Evolutionary conservation across 345 rosid genomes (phyloP).

Genomic region (Iberis pinnata): DNA sequence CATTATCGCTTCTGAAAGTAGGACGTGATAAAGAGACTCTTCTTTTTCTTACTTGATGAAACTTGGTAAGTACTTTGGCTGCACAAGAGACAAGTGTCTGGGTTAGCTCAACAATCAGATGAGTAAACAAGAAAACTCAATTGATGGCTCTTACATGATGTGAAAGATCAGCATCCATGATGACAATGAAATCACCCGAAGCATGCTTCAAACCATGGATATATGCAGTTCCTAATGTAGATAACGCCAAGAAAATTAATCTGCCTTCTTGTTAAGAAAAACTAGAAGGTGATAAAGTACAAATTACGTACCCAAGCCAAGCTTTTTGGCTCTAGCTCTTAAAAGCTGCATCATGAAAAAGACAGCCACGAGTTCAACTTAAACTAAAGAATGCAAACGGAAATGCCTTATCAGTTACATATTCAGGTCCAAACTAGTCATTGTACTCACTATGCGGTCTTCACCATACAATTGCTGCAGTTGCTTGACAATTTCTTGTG

Average conservation of each 20-base stretch:
- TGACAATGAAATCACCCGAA: constrained; percentile 81
- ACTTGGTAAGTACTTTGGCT: constrained; percentile 93
- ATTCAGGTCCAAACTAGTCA: background rate
- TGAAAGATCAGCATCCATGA: constrained; percentile 98
- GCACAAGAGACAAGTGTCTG: constrained; percentile 32
- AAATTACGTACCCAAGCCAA: constrained; percentile 66
- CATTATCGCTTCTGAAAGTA: background rate
- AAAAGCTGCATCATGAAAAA: constrained; percentile 50
- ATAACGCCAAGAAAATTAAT: constrained; percentile 17
- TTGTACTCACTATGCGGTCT: constrained; percentile 59
- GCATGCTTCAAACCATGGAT: constrained; percentile 87
- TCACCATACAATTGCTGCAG: constrained; percentile 76
- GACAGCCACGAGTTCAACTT: constrained; percentile 15
- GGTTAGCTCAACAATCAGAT: constrained; percentile 14
- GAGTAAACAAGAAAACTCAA: background rate
- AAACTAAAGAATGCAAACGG: background rate
- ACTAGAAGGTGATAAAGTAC: background rate
- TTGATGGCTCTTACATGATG: constrained; percentile 68
- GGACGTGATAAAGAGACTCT: constrained; percentile 3
- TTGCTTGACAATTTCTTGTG: constrained; percentile 79
- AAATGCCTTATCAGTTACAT: background rate
- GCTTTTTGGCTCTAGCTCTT: constrained; percentile 84
- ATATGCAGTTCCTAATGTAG: constrained; percentile 77
- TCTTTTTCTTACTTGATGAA: constrained; percentile 77
- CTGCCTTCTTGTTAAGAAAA: background rate